Percentiles rank a stretch among this genome's conserved stretches.
Conservation (phyloP, 306 rosid genomes). For the Lagenaria siceraria region DNA sequence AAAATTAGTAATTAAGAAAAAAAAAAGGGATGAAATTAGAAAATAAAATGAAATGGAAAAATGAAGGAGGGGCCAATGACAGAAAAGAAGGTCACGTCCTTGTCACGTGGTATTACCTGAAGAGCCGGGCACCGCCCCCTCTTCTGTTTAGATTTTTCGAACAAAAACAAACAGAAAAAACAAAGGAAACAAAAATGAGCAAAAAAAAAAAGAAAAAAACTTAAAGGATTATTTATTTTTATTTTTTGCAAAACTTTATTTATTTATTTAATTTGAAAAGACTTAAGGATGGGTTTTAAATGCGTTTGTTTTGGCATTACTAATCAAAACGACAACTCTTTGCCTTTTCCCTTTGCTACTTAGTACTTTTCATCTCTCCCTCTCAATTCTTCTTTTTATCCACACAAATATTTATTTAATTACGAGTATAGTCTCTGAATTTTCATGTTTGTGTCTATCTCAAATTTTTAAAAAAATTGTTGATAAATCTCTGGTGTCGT, state of each 20-base stretch:
- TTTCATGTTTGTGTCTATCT: too few species aligned
- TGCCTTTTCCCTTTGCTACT: not conserved
- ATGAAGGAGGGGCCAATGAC: not conserved
- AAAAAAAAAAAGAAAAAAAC: too few species aligned
- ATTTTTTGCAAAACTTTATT: too few species aligned
- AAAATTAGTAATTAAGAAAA: not conserved
- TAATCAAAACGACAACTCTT: not conserved
- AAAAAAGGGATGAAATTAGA: not conserved
- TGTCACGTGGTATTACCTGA: slow-evolving; percentile 37
- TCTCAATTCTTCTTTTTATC: not conserved
- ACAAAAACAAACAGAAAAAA: not conserved
- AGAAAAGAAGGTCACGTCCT: slow-evolving; percentile 22
- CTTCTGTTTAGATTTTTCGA: not conserved
- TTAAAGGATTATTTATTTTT: too few species aligned
- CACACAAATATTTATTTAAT: not conserved
- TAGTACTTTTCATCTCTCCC: not conserved
- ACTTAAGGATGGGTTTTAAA: not conserved
- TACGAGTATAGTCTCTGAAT: not conserved
- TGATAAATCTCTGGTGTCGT: too few species aligned
- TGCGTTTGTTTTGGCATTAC: not conserved
- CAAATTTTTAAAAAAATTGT: too few species aligned
- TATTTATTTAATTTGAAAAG: not conserved
- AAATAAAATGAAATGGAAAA: not conserved
- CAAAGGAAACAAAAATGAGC: too few species aligned
- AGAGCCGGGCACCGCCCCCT: slow-evolving; percentile 49